Evolutionary conservation across 768 basidiomycete genomes (phyloP).

Genomic region (Cystofilobasidium macerans): DNA sequence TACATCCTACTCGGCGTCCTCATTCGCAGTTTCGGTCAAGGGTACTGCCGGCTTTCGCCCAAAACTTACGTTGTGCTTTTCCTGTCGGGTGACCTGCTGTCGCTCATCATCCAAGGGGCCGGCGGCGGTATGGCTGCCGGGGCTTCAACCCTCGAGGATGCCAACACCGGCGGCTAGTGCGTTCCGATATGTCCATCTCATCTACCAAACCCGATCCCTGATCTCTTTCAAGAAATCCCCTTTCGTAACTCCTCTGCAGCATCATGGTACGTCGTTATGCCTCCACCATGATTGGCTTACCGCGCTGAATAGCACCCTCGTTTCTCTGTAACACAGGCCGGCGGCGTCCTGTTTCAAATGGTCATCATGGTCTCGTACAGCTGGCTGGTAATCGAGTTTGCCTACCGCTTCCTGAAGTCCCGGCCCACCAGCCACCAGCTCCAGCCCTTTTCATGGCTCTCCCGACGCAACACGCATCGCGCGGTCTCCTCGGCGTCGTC

Average conservation of each 20-base stretch:
- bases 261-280: not conserved
- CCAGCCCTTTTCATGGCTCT: not conserved
- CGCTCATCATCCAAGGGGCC: conserved; percentile 52
- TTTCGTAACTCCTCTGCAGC: no score
- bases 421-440: conserved; percentile 26
- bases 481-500: not conserved
- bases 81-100: conserved; percentile 45
- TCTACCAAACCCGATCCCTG: no score
- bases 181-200: no score
- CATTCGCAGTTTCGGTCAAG: conserved; percentile 42
- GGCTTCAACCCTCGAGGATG: not conserved
- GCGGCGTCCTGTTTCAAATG: conserved; percentile 28
- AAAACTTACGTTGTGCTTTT: conserved; percentile 33
- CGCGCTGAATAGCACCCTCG: not conserved
- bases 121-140: conserved; percentile 53
- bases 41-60: conserved; percentile 43
- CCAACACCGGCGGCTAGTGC: conserved; percentile 1
- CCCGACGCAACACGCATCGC: not conserved
- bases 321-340: not conserved
- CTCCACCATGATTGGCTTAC: not conserved
- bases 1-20: conserved; percentile 52
- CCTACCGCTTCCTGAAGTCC: conserved; percentile 39
- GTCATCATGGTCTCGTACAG: conserved; percentile 43
- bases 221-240: no score
- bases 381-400: conserved; percentile 43